Base-by-base conservation (phyloP, 2,329 filamentous ascomycete genomes). In the Botryotinia narcissicola region DNA sequence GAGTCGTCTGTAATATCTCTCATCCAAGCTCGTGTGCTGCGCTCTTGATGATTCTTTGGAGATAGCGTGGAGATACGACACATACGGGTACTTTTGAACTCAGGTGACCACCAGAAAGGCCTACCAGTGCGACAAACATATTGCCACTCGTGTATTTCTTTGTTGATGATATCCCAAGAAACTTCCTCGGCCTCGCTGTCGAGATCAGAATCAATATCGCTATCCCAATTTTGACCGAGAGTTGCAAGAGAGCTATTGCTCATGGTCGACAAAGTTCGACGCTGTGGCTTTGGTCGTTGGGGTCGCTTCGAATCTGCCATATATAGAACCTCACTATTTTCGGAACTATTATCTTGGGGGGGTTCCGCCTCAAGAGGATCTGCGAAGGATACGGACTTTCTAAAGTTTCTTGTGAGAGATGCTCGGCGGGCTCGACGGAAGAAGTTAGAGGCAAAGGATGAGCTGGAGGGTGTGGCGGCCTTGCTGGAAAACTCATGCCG, bases 81-180 rank as follows among this genome's bases (percentile, higher is more conserved):
- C 60, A 76, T 35, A 12, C 71, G 67, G 35, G 61, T 66, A 42
- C 74, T 75, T 67, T 77, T 79, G 20, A 79, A 76, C 62, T 78
- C 76, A 25, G 78, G 77, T n/a, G 77, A 80, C 79, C 79, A 81
- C 78, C 80, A 81, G 72, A 79, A 80, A 25, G 79, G 79, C 48
- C 77, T 73, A 37, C 80, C 79, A 62, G 78, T 79, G 48, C 75
- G 73, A 69, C 79, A 80, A 32, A 79, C 77, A 60, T 77, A 77
- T 59, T 81, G 77, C 80, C 80, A 81, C 73, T 81, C 80, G 22
- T 73, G 75, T 59, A 81, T 79, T 75, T 81, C 80, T 46, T 74
- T 68, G 44, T 80, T 75, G 44, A 81, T 80, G 14, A 80, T 75
- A 35, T 75, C 75, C 76, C 77, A 78, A n/a, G 78, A 75, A 25